These are phyloP conservation scores for Auricularia heimuer DNA, from an alignment of 768 basidiomycete species.

Conservation along the genomic window DNA sequence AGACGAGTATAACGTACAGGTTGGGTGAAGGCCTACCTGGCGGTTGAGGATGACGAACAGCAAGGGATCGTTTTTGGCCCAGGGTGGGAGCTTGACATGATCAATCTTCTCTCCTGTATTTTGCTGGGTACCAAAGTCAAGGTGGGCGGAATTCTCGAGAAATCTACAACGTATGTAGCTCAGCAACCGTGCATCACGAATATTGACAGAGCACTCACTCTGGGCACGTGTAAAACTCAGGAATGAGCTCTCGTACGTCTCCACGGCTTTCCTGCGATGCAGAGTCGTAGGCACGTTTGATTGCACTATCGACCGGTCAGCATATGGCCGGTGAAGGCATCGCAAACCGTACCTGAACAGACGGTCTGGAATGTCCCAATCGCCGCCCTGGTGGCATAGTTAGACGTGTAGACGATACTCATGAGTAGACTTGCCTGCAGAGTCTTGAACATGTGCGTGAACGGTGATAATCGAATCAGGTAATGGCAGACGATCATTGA, in stretches of 20 bases:
- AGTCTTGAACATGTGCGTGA: conserved; percentile 92
- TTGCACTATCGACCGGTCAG: conserved; percentile 37
- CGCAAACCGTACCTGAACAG: conserved; percentile 51
- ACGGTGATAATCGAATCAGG: conserved; percentile 80
- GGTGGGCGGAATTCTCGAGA: conserved; percentile 65
- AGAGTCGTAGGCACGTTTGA: conserved; percentile 73
- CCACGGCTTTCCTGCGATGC: conserved; percentile 80
- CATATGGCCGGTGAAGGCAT: background rate
- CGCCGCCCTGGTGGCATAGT: conserved; percentile 54
- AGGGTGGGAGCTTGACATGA: conserved; percentile 80
- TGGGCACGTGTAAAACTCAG: conserved; percentile 78
- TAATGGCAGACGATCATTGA: conserved; percentile 97
- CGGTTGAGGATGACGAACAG: conserved; percentile 76
- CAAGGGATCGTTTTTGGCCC: conserved; percentile 79
- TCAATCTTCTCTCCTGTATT: conserved; percentile 72
- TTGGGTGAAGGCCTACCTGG: conserved; percentile 32
- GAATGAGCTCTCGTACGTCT: conserved; percentile 88
- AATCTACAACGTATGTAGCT: conserved; percentile 40
- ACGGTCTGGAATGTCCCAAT: conserved; percentile 89
- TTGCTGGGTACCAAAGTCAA: conserved; percentile 72
- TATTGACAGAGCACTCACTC: conserved; percentile 39
- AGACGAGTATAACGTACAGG: background rate
- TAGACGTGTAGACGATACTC: background rate
- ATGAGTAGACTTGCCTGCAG: conserved; percentile 38
- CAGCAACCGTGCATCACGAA: background rate